Evolutionary conservation across 305 asterid genomes (phyloP), one percentile per base, ranked within the genome.

Genomic region (Fraxinus latifolia): DNA sequence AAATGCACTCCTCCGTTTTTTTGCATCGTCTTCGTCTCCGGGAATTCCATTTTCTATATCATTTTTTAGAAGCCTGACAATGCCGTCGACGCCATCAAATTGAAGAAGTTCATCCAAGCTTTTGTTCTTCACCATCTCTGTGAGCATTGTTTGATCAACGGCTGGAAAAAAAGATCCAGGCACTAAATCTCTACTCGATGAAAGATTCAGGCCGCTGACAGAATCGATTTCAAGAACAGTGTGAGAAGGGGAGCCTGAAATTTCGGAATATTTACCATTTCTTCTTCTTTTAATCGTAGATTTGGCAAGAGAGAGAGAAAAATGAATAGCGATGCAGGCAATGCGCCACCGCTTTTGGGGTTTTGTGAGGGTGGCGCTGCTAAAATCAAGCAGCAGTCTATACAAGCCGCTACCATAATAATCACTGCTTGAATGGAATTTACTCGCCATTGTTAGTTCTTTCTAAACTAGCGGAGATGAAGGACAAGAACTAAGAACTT

Each of bases 261-360:
- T 67, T 14, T 65, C 36, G 3, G 80, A n/a, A 19, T 75, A 36
- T 62, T 0, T 21, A 68, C 6, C 36, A 37, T 53, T 76, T 82
- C 0, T 37, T 21, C 11, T 74, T 82, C 14, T 77, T 39, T 50
- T 84, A 21, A 71, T 74, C 83, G 19, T 58, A 5, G 77, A 74
- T 80, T 87, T 86, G 32, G 50, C 83, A 1, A 86, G 36, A 9
- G 90, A 87, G 0, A 88, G 79, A 0, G 88, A 90, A 3, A 83
- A 81, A 60, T 78, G 72, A 12, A 90, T 72, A 74, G 87, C 90
- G 31, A 88, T 84, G 83, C 89, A 90, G 36, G 88, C 90, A 67
- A 87, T 86, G 39, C 91, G 84, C 93, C 93, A 90, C 77, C 87
- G 87, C 50, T 78, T 90, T 34, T 90, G 90, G 36, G 82, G 83